Base-by-base conservation (phyloP, 768 basidiomycete genomes). In the Termitomyces sp. region DNA sequence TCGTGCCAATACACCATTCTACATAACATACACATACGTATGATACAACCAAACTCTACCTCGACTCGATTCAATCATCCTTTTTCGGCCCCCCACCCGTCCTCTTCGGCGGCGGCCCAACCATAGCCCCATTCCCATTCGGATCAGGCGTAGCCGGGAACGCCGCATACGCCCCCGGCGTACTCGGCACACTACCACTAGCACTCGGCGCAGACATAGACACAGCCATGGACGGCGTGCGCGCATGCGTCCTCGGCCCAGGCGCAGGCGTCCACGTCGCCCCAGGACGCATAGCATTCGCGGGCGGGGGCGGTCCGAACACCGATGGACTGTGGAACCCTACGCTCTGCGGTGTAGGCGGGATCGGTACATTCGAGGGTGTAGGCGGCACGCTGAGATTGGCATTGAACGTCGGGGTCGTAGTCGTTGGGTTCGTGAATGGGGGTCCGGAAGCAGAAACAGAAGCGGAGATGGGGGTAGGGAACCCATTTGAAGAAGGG, bases 81-180 rank as follows among this genome's bases (percentile, higher is more conserved):
- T 78, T 77, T 69, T 77, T 76, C 16, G 69, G 66, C 28, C 16
- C 54, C 35, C 61, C 58, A 39, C 45, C 63, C 53, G 61, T 63
- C 63, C 65, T 68, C 58, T 64, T 67, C 45, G 70, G 68, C 39
- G 69, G 71, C 45, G 70, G 68, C 20, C 66, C 67, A 36, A 67
- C 62, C 49, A 65, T 71, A 65, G 70, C 62, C 22, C 20, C 73
- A 62, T 58, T 44, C 69, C 69, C 71, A 64, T 69, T 70, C 56
- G 71, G 62, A 51, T 69, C 69, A 9, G 77, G 74, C 5, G 76
- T 69, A 15, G 72, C 56, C 55, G 78, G 75, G 67, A 75, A 78
- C 38, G 69, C 63, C 8, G 70, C 67, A 63, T 74, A 74, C 28
- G 28, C 28, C 52, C 66, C 70, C 24, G 78, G 75, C 46, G 78